phyloP scores from a whole-genome alignment of 441 rosid genomes.

The Hypseocharis bilobata region DNA sequence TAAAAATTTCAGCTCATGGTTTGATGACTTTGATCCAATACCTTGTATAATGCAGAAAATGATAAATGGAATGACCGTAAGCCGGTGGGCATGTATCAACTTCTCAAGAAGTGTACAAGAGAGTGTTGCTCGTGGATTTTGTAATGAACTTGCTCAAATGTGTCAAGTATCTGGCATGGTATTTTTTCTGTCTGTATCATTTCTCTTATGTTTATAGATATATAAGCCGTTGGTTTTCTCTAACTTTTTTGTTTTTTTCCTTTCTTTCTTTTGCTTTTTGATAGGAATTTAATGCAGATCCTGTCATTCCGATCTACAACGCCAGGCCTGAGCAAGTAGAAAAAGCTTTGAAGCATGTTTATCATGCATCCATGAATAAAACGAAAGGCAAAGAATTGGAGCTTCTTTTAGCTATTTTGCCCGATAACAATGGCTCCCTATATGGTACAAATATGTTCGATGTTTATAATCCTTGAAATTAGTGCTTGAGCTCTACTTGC shows the following conservation, averaged over 20 bases:
- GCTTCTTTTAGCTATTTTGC: slow-evolving; percentile 76
- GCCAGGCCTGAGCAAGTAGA: slow-evolving; percentile 94
- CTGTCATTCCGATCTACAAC: slow-evolving; percentile 70
- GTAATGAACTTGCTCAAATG: slow-evolving; percentile 87
- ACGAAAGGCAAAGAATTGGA: slow-evolving; percentile 91
- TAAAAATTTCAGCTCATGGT: slow-evolving; percentile 5
- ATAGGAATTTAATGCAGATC: slow-evolving; percentile 81
- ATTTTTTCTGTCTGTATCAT: slow-evolving; percentile 12
- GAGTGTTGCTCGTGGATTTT: slow-evolving; percentile 74
- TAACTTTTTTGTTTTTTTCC: not conserved
- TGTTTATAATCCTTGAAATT: not conserved
- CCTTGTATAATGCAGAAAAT: slow-evolving; percentile 48
- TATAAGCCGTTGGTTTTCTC: not conserved
- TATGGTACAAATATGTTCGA: slow-evolving; percentile 47
- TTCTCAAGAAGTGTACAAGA: slow-evolving; percentile 91
- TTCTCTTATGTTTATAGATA: slow-evolving; percentile 4
- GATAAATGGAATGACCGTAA: slow-evolving; percentile 92
- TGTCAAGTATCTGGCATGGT: slow-evolving; percentile 98
- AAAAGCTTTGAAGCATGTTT: slow-evolving; percentile 86
- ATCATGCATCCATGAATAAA: slow-evolving; percentile 64
- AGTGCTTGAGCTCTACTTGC: not conserved
- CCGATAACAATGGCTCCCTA: slow-evolving; percentile 87
- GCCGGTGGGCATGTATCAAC: slow-evolving; percentile 88
- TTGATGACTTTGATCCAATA: slow-evolving; percentile 6
- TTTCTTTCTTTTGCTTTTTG: slow-evolving; percentile 14